Evolutionary conservation across 495 filamentous ascomycete species (phyloP), one percentile per base, ranked within the genome.

Genomic region (Melanomma pulvis-pyrius): DNA sequence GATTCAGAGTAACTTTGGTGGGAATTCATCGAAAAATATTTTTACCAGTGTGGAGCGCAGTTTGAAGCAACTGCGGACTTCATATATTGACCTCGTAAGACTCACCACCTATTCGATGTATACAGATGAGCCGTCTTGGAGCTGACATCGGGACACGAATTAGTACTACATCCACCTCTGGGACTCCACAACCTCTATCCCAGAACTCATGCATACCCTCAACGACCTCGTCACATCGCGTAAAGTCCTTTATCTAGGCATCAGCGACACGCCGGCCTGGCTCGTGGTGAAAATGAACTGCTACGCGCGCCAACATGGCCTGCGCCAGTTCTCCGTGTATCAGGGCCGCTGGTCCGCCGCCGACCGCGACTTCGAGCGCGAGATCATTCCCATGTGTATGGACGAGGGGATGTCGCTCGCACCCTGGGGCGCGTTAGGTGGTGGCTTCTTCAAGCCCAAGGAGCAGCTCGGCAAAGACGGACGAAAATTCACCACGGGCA

Each of bases 221-320:
- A 81, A 89, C 67, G 74, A 81, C 54, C 76, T 87, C 15, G 83
- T 88, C 28, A 64, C 75, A 26, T 73, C 79, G 25, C 84, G 86
- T 5, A 88, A 89, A 68, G 83, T 88, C 2, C 68, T 88, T 59
- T 88, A 88, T 62, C 77, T 89, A 0, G 87, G 86, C n/a, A 80
- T 87, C 54, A 83, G 79, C 28, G 84, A 88, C 68, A 81, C 80
- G 1, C 87, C 87, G 0, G 87, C 86, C 13, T 89, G 85, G 85
- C 61, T 88, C n/a, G 87, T 87, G 2, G 74, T 74, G 49, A 81
- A 81, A 8, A 82, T 82, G 2, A 89, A 90, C 72, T 77, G 74
- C 5, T 88, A 88, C 68, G 87, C 87, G 0, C 77, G 82, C 12
- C 79, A 78, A 1, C 78, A 86, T 60, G 72, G 72, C 25, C 59